These are phyloP conservation scores for Agaricus bisporus DNA, from an alignment of 768 basidiomycete genomes.

Conservation along the genomic window DNA sequence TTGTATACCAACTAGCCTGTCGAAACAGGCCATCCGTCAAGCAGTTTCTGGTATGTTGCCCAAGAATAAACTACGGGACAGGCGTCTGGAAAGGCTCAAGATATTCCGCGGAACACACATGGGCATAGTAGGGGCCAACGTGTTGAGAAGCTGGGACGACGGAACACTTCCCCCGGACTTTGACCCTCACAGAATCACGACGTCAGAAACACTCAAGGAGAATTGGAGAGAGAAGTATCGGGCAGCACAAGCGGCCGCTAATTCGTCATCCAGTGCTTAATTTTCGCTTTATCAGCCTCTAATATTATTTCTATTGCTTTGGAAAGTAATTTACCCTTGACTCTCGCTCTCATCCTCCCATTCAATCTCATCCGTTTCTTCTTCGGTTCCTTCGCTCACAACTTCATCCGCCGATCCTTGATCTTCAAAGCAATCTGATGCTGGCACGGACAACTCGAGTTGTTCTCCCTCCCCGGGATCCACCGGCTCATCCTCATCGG, in stretches of 20 bases:
- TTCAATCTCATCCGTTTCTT: conserved; percentile 9
- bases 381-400: neutral
- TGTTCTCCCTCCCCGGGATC: conserved; percentile 8
- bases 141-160: conserved; percentile 81
- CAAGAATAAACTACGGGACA: conserved; percentile 92
- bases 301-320: neutral
- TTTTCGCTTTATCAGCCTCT: neutral
- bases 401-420: neutral
- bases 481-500: conserved; percentile 7
- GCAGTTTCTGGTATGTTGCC: conserved; percentile 99
- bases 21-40: conserved; percentile 78
- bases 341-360: neutral
- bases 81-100: conserved; percentile 80
- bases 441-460: neutral
- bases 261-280: conserved; percentile 6
- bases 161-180: conserved; percentile 55
- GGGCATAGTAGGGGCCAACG: conserved; percentile 71
- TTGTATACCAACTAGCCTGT: neutral
- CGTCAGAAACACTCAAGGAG: conserved; percentile 28
- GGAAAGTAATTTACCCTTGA: neutral
- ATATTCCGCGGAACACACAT: conserved; percentile 80
- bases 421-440: neutral
- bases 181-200: conserved; percentile 35
- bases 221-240: conserved; percentile 23
- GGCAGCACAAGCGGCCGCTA: conserved; percentile 9